Evolutionary conservation across 495 filamentous ascomycete species (phyloP).

Genomic region (Haplographium delicatum): DNA sequence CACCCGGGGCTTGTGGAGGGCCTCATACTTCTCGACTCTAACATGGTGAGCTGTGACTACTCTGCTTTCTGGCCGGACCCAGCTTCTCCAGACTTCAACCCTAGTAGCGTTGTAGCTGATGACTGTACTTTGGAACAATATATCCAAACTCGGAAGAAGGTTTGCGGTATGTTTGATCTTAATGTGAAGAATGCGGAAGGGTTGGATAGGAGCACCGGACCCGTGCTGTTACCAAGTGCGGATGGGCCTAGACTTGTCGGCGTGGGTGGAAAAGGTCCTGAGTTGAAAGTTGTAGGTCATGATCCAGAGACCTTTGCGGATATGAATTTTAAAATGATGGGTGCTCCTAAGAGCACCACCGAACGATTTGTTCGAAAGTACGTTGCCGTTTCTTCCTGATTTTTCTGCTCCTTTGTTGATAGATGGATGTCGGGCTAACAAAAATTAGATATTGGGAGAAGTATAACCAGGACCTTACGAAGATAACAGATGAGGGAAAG

Average conservation of each 20-base stretch:
- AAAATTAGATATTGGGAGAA: conserved; percentile 47
- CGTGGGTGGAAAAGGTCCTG: conserved; percentile 31
- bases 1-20: conserved; percentile 42
- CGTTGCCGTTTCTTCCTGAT: too few relatives aligned
- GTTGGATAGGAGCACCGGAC: conserved; percentile 46
- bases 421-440: too few relatives aligned
- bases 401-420: too few relatives aligned
- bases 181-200: conserved; percentile 50
- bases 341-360: conserved; percentile 13
- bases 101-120: conserved; percentile 30
- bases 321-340: conserved; percentile 37
- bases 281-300: conserved; percentile 54
- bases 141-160: conserved; percentile 36
- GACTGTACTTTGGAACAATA: conserved; percentile 43
- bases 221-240: conserved; percentile 43
- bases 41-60: conserved; percentile 57
- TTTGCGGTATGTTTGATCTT: conserved; percentile 44
- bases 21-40: conserved; percentile 54
- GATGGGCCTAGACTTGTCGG: conserved; percentile 44
- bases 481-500: conserved; percentile 36
- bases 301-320: conserved; percentile 54
- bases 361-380: too few relatives aligned
- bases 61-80: conserved; percentile 58
- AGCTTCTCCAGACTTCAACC: conserved; percentile 43
- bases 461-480: conserved; percentile 52